Evolutionary conservation across 2,329 filamentous ascomycete genomes (phyloP), one percentile per base, ranked within the genome.

Genomic region (Gaeumannomyces sp.): DNA sequence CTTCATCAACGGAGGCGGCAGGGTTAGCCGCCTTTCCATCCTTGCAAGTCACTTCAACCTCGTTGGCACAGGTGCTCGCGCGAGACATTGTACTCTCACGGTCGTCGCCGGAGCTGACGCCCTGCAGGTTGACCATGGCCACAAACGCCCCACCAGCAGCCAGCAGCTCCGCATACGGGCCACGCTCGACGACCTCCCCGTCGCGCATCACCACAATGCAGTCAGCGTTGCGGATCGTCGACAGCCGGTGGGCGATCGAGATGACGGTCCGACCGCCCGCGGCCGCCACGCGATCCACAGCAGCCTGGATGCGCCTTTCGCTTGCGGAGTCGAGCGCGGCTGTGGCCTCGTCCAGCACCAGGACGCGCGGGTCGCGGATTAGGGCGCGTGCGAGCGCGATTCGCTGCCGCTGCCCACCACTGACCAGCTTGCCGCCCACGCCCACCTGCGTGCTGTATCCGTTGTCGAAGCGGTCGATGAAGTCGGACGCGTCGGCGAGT

Each of bases 401-500:
- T 6, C 85, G 78, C 70, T 89, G 86, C 63, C 83, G 80, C 70
- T 89, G 85, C 0, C 85, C 85, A 64, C 85, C 85, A 61, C 82
- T 85, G 38, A 88, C 76, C 7, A 85, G 77, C 50, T 79, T 80
- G 31, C 85, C 85, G 14, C 77, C 78, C 8, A 79, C 77, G 3
- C 86, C 85, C 2, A 86, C 81, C 4, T 78, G 71, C 0, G 83
- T 84, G 50, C 77, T 79, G 22, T 84, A 82, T 0, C 85, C 85
- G 57, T 82, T 74, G 61, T 87, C 81, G 2, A 85, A 79, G 1
- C 73, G 75, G 59, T 78, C 75, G 68, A 86, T 86, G 70, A 87
- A 89, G 16, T 70, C 71, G 62, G 79, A 76, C 0, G 84, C 87
- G 72, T 88, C 85, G 1, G 86, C 85, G 19, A 84, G 77, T 11